These are phyloP conservation scores for Tarenaya hassleriana DNA, from an alignment of 345 rosid genomes.

Conservation along the genomic window DNA sequence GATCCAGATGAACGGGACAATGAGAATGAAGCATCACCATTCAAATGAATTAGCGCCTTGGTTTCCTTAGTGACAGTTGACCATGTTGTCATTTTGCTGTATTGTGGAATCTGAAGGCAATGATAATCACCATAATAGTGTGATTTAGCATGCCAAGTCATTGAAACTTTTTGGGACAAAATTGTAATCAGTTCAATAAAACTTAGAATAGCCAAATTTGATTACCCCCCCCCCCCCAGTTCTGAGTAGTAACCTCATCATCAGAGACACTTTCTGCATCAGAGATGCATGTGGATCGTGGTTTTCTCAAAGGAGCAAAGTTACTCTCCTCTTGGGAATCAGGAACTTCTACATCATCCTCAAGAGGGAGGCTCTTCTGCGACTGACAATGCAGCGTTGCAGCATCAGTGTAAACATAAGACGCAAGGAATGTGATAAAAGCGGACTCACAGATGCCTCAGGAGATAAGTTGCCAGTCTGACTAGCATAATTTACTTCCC, in stretches of 20 bases:
- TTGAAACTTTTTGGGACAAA: slow-evolving; percentile 4
- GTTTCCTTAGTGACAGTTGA: slow-evolving; percentile 34
- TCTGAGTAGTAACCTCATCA: slow-evolving; percentile 34
- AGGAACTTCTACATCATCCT: slow-evolving; percentile 55
- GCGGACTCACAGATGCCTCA: slow-evolving; percentile 35
- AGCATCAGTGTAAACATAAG: slow-evolving; percentile 9
- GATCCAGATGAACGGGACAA: slow-evolving; percentile 29
- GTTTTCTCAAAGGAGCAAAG: slow-evolving; percentile 21
- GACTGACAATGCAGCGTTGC: slow-evolving; percentile 26
- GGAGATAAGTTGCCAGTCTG: slow-evolving; percentile 14
- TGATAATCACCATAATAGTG: slow-evolving; percentile 16
- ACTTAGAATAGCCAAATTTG: not conserved
- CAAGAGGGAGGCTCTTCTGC: slow-evolving; percentile 20
- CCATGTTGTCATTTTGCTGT: slow-evolving; percentile 27
- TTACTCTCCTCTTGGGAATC: slow-evolving; percentile 42
- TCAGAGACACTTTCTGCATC: slow-evolving; percentile 36
- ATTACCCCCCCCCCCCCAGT: no score
- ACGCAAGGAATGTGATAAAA: not conserved
- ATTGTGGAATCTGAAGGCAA: slow-evolving; percentile 24
- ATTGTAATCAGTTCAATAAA: slow-evolving; percentile 19
- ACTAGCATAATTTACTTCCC: slow-evolving; percentile 21
- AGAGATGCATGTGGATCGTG: slow-evolving; percentile 20
- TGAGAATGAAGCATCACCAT: slow-evolving; percentile 32
- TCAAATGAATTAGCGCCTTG: slow-evolving; percentile 27
- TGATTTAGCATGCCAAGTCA: slow-evolving; percentile 4